Percentiles rank a stretch among this genome's conserved stretches.
phyloP scores from a whole-genome alignment of 169 alveolate species.

The Eimeria necatrix region DNA sequence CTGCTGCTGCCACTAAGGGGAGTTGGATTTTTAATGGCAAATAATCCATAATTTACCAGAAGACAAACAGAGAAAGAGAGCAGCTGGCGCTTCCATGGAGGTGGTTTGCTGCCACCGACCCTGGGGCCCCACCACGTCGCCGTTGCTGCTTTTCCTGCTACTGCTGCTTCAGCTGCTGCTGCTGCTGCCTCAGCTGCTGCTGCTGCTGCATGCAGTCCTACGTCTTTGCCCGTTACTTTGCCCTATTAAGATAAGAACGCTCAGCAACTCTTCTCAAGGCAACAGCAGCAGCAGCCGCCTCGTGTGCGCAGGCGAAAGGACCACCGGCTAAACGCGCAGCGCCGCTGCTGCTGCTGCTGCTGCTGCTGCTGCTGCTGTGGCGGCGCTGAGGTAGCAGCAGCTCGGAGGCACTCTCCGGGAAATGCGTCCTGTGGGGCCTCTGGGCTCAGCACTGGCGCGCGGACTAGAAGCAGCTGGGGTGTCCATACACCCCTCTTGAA shows the following conservation, averaged over 20 bases:
- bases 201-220: slow-evolving; percentile 29
- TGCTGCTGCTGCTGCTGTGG: slow-evolving; percentile 3
- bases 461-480: not conserved
- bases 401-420: not conserved
- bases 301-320: too few relatives aligned
- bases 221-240: not conserved
- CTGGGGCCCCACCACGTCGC: not conserved
- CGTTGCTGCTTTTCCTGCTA: not conserved
- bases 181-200: not conserved
- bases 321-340: not conserved
- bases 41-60: not conserved
- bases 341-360: slow-evolving; percentile 19
- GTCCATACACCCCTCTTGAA: not conserved
- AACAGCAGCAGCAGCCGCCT: too few relatives aligned
- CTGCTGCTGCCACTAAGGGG: not conserved
- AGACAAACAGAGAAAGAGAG: not conserved
- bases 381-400: not conserved
- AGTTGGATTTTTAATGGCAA: not conserved
- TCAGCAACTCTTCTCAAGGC: too few relatives aligned
- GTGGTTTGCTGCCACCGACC: too few relatives aligned
- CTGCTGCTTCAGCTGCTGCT: slow-evolving; percentile 13
- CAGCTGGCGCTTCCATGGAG: not conserved
- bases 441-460: not conserved
- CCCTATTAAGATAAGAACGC: not conserved
- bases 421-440: not conserved